These are phyloP conservation scores for Cryphonectria nitschkei DNA, from an alignment of 2,329 filamentous ascomycete genomes.

Conservation along the genomic window DNA sequence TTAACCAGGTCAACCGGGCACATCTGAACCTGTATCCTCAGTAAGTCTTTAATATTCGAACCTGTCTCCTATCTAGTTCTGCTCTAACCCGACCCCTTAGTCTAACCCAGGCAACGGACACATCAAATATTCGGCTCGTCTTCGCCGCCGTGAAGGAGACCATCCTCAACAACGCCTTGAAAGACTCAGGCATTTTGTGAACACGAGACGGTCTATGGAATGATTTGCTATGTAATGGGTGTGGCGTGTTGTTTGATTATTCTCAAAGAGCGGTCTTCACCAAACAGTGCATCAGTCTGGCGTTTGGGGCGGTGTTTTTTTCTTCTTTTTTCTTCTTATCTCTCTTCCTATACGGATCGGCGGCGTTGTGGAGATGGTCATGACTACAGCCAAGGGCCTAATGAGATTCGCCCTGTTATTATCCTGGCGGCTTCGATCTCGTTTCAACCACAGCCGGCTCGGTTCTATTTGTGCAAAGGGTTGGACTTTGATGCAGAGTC, in stretches of 20 bases:
- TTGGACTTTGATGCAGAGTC: slow-evolving; percentile 4
- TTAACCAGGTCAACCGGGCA: slow-evolving; percentile 96
- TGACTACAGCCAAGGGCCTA: slow-evolving; percentile 1
- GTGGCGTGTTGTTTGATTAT: slow-evolving; percentile 20
- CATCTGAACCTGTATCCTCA: slow-evolving; percentile 97
- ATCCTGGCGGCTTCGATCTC: neutral
- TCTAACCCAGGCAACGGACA: slow-evolving; percentile 97
- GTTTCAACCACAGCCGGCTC: neutral
- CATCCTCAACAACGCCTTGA: slow-evolving; percentile 95
- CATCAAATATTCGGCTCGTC: slow-evolving; percentile 95
- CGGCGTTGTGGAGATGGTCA: slow-evolving; percentile 23
- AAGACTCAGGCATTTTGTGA: slow-evolving; percentile 95
- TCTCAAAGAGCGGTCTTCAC: slow-evolving; percentile 29
- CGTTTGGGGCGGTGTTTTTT: slow-evolving; percentile 25
- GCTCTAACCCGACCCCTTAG: slow-evolving; percentile 51
- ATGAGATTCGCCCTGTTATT: neutral
- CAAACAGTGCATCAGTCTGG: slow-evolving; percentile 28
- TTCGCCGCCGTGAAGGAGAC: slow-evolving; percentile 99
- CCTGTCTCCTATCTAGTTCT: slow-evolving; percentile 1
- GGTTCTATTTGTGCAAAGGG: slow-evolving; percentile 2
- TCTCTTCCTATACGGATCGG: slow-evolving; percentile 13
- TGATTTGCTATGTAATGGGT: slow-evolving; percentile 17
- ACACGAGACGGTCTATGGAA: slow-evolving; percentile 23
- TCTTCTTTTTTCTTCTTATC: neutral
- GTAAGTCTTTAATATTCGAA: slow-evolving; percentile 58